Conservation (phyloP, 2,329 filamentous ascomycete species). For the Aspergillus arachidicola region DNA sequence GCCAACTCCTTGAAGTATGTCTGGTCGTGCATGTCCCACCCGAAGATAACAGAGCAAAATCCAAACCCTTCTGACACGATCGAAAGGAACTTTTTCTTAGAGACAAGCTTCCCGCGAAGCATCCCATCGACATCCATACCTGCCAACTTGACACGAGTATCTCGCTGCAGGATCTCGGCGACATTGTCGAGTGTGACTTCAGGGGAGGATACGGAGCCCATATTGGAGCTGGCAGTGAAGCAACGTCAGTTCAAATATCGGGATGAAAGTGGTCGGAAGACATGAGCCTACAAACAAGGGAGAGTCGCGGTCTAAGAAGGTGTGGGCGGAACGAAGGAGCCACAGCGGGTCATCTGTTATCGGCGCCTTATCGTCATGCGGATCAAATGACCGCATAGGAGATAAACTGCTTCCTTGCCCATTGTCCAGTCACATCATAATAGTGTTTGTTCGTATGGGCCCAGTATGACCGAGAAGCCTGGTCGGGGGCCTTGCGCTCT, state of each 20-base stretch:
- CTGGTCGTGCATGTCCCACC: slow-evolving; percentile 96
- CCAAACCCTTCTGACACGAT: slow-evolving; percentile 81
- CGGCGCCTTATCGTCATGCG: background rate
- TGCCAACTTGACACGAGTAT: slow-evolving; percentile 82
- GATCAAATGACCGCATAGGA: background rate
- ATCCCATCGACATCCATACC: slow-evolving; percentile 86
- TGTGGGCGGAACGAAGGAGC: background rate
- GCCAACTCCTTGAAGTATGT: slow-evolving; percentile 84
- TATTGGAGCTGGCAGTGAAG: background rate
- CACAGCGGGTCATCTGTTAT: background rate
- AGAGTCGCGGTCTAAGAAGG: background rate
- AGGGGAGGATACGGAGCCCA: slow-evolving; percentile 5
- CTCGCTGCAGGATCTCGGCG: slow-evolving; percentile 66
- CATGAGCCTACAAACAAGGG: background rate
- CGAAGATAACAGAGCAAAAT: slow-evolving; percentile 92
- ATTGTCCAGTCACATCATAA: background rate
- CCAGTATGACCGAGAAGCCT: background rate
- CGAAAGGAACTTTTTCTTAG: slow-evolving; percentile 89
- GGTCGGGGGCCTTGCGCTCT: background rate
- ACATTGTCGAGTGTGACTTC: slow-evolving; percentile 63
- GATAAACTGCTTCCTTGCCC: background rate
- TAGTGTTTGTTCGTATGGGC: background rate
- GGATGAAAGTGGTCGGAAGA: background rate
- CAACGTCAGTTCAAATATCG: background rate
- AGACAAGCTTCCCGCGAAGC: slow-evolving; percentile 85